Evolutionary conservation across 208 protist genomes (phyloP), one percentile per base, ranked within the genome.

Genomic region (Trypanosomatidae sp.): DNA sequence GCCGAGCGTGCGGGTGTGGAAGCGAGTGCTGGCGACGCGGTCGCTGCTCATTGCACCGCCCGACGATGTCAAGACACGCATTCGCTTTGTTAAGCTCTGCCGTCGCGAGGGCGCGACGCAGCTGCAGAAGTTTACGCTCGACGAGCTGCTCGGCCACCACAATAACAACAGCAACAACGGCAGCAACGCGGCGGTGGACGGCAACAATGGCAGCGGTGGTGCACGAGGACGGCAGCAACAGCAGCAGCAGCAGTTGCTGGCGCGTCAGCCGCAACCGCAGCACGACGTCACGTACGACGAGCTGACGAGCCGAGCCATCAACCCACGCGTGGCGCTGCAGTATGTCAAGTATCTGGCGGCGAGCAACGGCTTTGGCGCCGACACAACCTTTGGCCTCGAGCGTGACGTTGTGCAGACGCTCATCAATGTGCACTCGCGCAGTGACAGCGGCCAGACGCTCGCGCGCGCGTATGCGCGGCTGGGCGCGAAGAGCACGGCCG

Each of bases 11-110:
- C 73, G 94, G 28, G 67, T 78, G 33, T 99, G 97, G 97, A 97
- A 98, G 57, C 61, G 94, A 16, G 73, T 99, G 10, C 73, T 99
- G 10, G 61, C 87, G 13, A 72, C 99, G 4, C 85, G 96, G 4
- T 72, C 78, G 2, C 66, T 99, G 1, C 86, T 98, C 11, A 70
- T 98, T 21, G 33, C 68, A 5, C 92, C 94, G 8, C 42, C 78
- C 18, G 53, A 98, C 27, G 90, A 99, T 38, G 56, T 90, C 13
- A 83, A 96, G 35, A 92, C 77, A 15, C 96, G 95, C 60, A 71
- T 99, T n/a, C 97, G 98, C 28, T 99, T 98, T 71, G 85, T 95
- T 18, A 80, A 89, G 32, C 75, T 99, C 4, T 97, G 94, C 57
- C 58, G 93, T 13, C 74, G 74, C 38, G 74, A 86, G 35, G 75